phyloP scores from a whole-genome alignment of 2,329 filamentous ascomycete species.

The Shiraia sp. region DNA sequence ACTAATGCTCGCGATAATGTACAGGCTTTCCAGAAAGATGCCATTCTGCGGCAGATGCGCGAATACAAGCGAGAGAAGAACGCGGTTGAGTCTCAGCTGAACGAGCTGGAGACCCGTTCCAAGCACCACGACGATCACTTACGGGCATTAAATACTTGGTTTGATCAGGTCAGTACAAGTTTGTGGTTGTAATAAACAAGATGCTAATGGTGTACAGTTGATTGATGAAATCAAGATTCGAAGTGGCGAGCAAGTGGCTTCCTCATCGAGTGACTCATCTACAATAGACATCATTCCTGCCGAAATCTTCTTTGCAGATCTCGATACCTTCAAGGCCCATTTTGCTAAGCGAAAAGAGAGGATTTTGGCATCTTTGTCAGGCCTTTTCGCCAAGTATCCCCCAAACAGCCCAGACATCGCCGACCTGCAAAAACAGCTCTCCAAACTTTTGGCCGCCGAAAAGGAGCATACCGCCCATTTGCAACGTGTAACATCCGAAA shows the following conservation, averaged over 20 bases:
- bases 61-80: conserved; percentile 93
- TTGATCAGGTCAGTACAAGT: conserved; percentile 73
- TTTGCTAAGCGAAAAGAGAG: conserved; percentile 74
- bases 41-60: conserved; percentile 95
- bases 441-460: conserved; percentile 75
- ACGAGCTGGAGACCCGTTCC: conserved; percentile 76
- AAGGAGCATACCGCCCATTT: conserved; percentile 79
- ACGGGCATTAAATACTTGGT: conserved; percentile 89
- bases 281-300: conserved; percentile 52
- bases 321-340: conserved; percentile 73
- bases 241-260: conserved; percentile 40
- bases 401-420: conserved; percentile 67
- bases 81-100: conserved; percentile 78
- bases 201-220: conserved; percentile 44
- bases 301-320: conserved; percentile 59
- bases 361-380: conserved; percentile 74
- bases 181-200: conserved; percentile 7
- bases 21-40: conserved; percentile 91
- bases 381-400: conserved; percentile 62
- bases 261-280: conserved; percentile 26
- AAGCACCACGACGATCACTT: conserved; percentile 91
- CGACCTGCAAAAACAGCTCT: conserved; percentile 75
- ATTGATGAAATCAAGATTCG: conserved; percentile 54
- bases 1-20: conserved; percentile 33
- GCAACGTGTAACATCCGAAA: conserved; percentile 75